A percentile compares a stretch with the other conserved stretches of the same genome.
Conservation (phyloP, 805 yeast species). For the Saccharomycopsis sp. region DNA sequence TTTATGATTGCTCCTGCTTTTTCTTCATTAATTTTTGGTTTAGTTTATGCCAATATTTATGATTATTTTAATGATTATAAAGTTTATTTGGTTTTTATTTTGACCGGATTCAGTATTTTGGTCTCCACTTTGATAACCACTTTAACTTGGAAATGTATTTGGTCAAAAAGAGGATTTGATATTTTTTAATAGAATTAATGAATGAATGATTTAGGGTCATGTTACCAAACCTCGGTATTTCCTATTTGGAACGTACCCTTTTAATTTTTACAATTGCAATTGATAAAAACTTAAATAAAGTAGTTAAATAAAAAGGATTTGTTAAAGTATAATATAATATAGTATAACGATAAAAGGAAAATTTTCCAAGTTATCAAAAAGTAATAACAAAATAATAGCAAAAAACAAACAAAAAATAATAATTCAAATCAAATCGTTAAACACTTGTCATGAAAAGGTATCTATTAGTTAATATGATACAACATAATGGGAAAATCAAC, state of each 20-base stretch:
- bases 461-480: no score
- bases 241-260: neutral
- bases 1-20: constrained; percentile 84
- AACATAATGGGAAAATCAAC: no score
- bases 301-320: no score
- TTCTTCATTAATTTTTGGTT: constrained; percentile 61
- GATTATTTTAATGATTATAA: constrained; percentile 32
- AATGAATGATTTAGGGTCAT: neutral
- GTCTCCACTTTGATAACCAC: constrained; percentile 1
- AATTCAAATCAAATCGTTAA: no score
- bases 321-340: no score
- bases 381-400: no score
- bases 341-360: no score
- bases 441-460: no score
- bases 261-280: no score
- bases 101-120: constrained; percentile 8
- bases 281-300: no score
- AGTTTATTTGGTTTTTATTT: constrained; percentile 4
- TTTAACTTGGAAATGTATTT: constrained; percentile 10
- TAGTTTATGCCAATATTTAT: constrained; percentile 54
- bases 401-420: no score
- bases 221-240: neutral
- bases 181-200: neutral
- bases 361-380: no score
- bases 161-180: constrained; percentile 6